Evolutionary conservation across 2,329 filamentous ascomycete genomes (phyloP), one percentile per base, ranked within the genome.

Genomic region (Aspergillus cejpii): DNA sequence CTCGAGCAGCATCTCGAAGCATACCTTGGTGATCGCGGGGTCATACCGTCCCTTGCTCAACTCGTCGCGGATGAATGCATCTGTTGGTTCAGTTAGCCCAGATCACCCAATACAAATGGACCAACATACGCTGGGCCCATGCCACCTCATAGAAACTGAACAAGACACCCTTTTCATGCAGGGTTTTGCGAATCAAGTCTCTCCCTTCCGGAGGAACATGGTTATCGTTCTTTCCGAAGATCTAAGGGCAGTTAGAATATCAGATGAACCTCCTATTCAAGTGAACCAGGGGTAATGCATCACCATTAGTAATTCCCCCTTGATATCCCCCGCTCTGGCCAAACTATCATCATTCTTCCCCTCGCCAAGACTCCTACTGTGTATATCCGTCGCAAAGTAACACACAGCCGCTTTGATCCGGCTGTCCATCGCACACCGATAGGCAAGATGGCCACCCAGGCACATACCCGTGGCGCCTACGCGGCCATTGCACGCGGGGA

Each of bases 321-420:
- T 81, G 65, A 94, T 84, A 54, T 84, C 80, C 5, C 67, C 63
- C 12, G 87, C 76, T 37, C 81, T 65, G 12, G 71, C 66, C 37
- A 87, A 62, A 52, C 74, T 78, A 58, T 85, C 78, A 60, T 86
- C 83, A 17, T 73, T 73, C 63, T 79, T 79, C 53, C 79, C 71
- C 47, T 79, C 77, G 19, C 88, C 91, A 1, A 97, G 77, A 6
- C 83, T 87, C 45, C 79, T 77, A 51, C 75, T 80, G 72, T 96
- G 91, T 41, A 96, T 82, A 69, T 96, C 91, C 5, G 90, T 96
- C 6, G 87, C 88, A 68, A 96, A 96, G 73, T 89, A 97, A 64
- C 87, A 84, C 23, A 94, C 84, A 28, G 82, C 81, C 23, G 87
- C 86, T 29, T 77, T 76, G 47, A 96, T 79, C 45, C 90, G 78